Base-by-base conservation (phyloP, 768 basidiomycete species). In the Sistotremastrum suecicum region DNA sequence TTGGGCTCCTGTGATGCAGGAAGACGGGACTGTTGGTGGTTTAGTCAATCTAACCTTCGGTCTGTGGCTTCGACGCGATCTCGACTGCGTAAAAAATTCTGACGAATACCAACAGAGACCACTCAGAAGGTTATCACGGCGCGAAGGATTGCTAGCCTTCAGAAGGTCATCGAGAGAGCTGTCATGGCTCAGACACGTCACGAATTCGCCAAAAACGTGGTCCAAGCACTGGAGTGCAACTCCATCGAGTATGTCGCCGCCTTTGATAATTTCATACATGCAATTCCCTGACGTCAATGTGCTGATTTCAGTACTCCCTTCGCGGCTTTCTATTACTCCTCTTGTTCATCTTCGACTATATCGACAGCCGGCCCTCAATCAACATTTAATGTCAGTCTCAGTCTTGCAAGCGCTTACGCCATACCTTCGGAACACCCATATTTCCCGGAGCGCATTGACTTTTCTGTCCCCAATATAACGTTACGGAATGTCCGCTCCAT, bases 41-140 rank as follows among this genome's bases (percentile, higher is more conserved):
- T 43, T 53, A 3, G 41, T 52, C 31, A 57, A 57, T 34, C 40
- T 42, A 5, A 53, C 53, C 5, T 38, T 37, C 32, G 42, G 42
- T 43, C 32, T 34, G 34, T 5, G 5, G 32, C 30, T 35, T 20
- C 20, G 20, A 20, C 20, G 20, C 36, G 28, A 20, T 34, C 34
- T 43, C 34, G 10, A 30, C 6, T 12, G 33, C 5, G 20, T 20
- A 31, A 43, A 8, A 8, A 7, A 33, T 33, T 31, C 11, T 35
- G 32, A 38, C 1, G 31, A 7, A 30, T 31, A 20, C 42, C 31
- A 5, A 20, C 33, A 49, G 56, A 57, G 41, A 56, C 56, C 4
- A 56, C 56, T 4, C 36, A 47, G 32, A 56, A 56, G 44, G 52
- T 56, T 10, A 39, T 57, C 5, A 49, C 56, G 31, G 56, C 51